These are phyloP conservation scores for Glycine tomentella DNA, from an alignment of 306 rosid genomes.

Conservation along the genomic window DNA sequence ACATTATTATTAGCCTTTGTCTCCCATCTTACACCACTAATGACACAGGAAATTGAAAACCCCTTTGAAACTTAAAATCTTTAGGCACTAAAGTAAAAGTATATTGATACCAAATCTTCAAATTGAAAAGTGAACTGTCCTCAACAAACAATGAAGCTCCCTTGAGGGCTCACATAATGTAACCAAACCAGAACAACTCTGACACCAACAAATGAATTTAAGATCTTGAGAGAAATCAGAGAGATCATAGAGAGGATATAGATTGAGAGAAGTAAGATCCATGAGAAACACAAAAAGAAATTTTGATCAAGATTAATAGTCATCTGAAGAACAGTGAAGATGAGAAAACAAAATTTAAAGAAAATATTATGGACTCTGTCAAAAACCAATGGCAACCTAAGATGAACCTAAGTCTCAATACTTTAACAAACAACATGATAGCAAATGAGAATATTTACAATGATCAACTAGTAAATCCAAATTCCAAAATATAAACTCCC, in stretches of 20 bases:
- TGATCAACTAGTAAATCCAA: background rate
- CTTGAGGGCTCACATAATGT: background rate
- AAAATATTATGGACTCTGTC: background rate
- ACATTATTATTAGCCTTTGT: too few relatives aligned
- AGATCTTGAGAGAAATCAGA: background rate
- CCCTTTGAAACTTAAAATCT: background rate
- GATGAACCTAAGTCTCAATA: background rate
- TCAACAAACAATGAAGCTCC: background rate
- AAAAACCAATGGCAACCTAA: background rate
- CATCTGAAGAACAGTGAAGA: background rate
- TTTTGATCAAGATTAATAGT: background rate
- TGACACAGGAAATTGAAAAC: background rate
- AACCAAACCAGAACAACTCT: constrained; percentile 3
- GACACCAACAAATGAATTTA: background rate
- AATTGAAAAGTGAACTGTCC: constrained; percentile 1
- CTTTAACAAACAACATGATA: background rate
- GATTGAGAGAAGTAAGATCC: background rate
- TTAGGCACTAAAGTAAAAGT: background rate
- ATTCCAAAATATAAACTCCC: background rate
- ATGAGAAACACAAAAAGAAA: background rate
- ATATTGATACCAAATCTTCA: background rate
- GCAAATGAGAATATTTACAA: background rate
- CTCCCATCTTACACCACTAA: too few relatives aligned
- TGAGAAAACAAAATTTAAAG: background rate
- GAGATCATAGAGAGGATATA: background rate